Base-by-base conservation (phyloP, 2,329 filamentous ascomycete genomes). In the Aspergillus ustus region DNA sequence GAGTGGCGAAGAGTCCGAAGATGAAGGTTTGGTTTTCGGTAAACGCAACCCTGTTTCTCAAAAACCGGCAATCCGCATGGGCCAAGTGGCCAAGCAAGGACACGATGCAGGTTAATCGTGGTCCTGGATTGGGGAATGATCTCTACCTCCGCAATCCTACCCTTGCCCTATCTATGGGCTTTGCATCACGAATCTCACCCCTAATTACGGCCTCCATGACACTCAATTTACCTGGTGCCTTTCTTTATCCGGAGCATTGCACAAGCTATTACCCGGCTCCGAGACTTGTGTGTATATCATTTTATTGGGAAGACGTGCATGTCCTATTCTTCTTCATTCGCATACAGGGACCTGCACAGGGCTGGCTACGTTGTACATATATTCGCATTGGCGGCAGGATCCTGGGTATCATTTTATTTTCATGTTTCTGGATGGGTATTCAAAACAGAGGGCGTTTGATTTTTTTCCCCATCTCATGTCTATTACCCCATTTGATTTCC, bases 21-120 rank as follows among this genome's bases (percentile, higher is more conserved):
- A 80, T 37, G 78, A 80, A 70, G 77, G 70, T 3, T 73, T 80
- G 37, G 69, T 78, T 22, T 76, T 80, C 61, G 77, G 77, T 29
- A 77, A 75, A 61, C 74, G 72, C 62, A 74, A 73, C 40, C 58
- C 71, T 5, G 56, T 64, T 4, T 62, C 67, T 29, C 69, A 72
- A 58, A 67, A 66, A 53, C 68, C 62, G 34, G 61, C 34, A 43
- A 66, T 69, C 50, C 59, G 53, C 59, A 49, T 63, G 34, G 52
- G 61, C 25, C 62, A 63, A 19, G 37, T 31, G 6, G 52, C 63
- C 7, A 65, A 65, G 52, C 55, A 60, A 37, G 63, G 45, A 57
- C 55, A 34, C 53, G 51, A 56, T 50, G 29, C 51, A 60, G 59
- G 59, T 44, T 55, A 61, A 52, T 61, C 15, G 53, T 61, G 59